Evolutionary conservation across 1,139 yeast genomes (phyloP).

Genomic region (Geotrichum siamense): DNA sequence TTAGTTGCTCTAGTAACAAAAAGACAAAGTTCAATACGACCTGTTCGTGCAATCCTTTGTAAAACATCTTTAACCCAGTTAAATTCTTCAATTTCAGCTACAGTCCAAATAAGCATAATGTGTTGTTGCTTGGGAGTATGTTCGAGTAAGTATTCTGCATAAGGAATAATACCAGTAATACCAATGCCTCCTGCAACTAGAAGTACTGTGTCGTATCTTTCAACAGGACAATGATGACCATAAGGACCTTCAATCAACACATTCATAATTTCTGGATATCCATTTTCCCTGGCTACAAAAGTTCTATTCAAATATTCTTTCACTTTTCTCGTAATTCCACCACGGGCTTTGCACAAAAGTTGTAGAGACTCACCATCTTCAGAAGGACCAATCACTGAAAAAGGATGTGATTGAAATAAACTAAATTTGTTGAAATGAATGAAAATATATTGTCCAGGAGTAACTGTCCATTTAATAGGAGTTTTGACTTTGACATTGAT

Average conservation of each 20-base stretch:
- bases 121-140: conserved; percentile 18
- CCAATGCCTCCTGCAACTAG: conserved; percentile 72
- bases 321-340: conserved; percentile 31
- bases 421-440: conserved; percentile 44
- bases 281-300: conserved; percentile 15
- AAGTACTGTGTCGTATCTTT: conserved; percentile 47
- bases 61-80: conserved; percentile 28
- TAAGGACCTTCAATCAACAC: conserved; percentile 61
- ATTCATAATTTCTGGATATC: conserved; percentile 28
- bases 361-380: conserved; percentile 34
- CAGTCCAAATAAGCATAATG: conserved; percentile 30
- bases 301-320: conserved; percentile 4
- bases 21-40: conserved; percentile 26
- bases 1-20: conserved; percentile 20
- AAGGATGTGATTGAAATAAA: conserved; percentile 57
- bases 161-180: conserved; percentile 49
- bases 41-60: conserved; percentile 20
- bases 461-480: conserved; percentile 38
- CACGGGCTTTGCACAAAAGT: conserved; percentile 36
- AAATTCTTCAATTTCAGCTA: conserved; percentile 24
- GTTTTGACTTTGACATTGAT: conserved; percentile 30
- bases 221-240: conserved; percentile 48
- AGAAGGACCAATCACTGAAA: conserved; percentile 44
- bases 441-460: conserved; percentile 61
- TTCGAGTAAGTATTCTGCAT: conserved; percentile 28